These are phyloP conservation scores for Aspergillus sp. DNA, from an alignment of 2,329 filamentous ascomycete species.

Conservation along the genomic window DNA sequence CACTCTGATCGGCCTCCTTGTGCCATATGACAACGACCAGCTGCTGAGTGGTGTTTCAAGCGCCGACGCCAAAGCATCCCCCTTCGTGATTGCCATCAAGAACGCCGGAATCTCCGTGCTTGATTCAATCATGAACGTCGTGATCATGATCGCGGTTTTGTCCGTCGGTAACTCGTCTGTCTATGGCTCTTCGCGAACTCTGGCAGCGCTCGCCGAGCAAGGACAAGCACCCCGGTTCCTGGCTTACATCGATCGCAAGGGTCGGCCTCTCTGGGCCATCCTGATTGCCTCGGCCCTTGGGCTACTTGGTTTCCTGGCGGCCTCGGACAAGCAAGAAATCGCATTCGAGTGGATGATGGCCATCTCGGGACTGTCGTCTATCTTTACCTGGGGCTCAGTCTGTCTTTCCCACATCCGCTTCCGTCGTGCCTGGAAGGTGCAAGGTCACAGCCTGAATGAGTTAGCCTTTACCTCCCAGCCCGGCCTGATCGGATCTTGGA, in stretches of 20 bases:
- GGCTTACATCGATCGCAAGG: slow-evolving; percentile 77
- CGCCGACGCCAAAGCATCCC: slow-evolving; percentile 74
- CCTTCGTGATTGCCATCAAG: slow-evolving; percentile 89
- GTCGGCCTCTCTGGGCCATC: slow-evolving; percentile 76
- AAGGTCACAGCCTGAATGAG: slow-evolving; percentile 70
- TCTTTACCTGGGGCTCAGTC: slow-evolving; percentile 80
- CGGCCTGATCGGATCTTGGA: slow-evolving; percentile 75
- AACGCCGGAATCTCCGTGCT: slow-evolving; percentile 79
- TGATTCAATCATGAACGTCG: slow-evolving; percentile 89
- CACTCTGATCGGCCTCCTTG: slow-evolving; percentile 75
- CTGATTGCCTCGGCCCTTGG: slow-evolving; percentile 65
- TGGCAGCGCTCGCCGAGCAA: slow-evolving; percentile 86
- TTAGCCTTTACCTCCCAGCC: slow-evolving; percentile 79
- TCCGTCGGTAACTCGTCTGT: slow-evolving; percentile 91
- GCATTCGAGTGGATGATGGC: slow-evolving; percentile 80
- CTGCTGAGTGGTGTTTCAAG: slow-evolving; percentile 60
- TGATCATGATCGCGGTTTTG: slow-evolving; percentile 86
- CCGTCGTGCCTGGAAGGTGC: slow-evolving; percentile 71
- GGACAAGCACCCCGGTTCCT: slow-evolving; percentile 75
- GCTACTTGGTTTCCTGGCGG: slow-evolving; percentile 74
- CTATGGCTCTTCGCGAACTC: slow-evolving; percentile 85
- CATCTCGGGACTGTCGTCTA: slow-evolving; percentile 68
- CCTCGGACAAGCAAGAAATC: slow-evolving; percentile 57
- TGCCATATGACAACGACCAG: slow-evolving; percentile 67
- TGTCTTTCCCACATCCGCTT: slow-evolving; percentile 92